A percentile compares a stretch with the other conserved stretches of the same genome.
Conservation (phyloP, 2,329 filamentous ascomycete species). For the Colletotrichum plurivorum region DNA sequence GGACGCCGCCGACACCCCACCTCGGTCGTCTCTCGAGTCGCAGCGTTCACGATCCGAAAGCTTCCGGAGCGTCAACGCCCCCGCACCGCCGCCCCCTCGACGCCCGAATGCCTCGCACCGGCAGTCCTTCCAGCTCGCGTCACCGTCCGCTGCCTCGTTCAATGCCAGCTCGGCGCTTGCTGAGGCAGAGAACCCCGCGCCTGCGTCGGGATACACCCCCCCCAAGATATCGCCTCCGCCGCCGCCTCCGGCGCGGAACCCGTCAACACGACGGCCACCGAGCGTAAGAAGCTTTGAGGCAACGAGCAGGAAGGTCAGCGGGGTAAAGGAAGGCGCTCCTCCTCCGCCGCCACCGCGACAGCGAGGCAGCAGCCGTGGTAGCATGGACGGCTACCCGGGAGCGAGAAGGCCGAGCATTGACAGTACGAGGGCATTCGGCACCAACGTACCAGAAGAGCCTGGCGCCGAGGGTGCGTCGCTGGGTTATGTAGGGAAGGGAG, state of each 20-base stretch:
- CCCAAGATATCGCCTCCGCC: slow-evolving; percentile 55
- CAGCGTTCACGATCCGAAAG: slow-evolving; percentile 62
- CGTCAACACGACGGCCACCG: slow-evolving; percentile 59
- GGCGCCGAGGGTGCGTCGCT: slow-evolving; percentile 42
- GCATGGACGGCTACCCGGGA: slow-evolving; percentile 51
- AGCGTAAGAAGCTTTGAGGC: slow-evolving; percentile 60
- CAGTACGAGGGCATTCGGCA: slow-evolving; percentile 41
- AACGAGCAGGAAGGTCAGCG: slow-evolving; percentile 37
- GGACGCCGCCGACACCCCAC: slow-evolving; percentile 57
- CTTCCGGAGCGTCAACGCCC: slow-evolving; percentile 58
- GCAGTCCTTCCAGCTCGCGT: slow-evolving; percentile 40
- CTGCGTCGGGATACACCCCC: background rate
- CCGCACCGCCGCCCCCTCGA: slow-evolving; percentile 69
- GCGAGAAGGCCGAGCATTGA: slow-evolving; percentile 52
- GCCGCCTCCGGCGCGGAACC: slow-evolving; percentile 61
- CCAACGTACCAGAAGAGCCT: slow-evolving; percentile 47
- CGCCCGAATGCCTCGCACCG: slow-evolving; percentile 59
- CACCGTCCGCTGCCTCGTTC: slow-evolving; percentile 26
- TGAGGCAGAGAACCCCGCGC: slow-evolving; percentile 2
- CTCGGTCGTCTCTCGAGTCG: slow-evolving; percentile 67
- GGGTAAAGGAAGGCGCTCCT: slow-evolving; percentile 47
- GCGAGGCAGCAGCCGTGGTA: slow-evolving; percentile 62
- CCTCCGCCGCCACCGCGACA: slow-evolving; percentile 65
- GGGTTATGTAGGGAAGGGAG: slow-evolving; percentile 50
- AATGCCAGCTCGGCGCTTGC: slow-evolving; percentile 22